phyloP scores from a whole-genome alignment of 768 basidiomycete genomes.

The Lentinula sp. region DNA sequence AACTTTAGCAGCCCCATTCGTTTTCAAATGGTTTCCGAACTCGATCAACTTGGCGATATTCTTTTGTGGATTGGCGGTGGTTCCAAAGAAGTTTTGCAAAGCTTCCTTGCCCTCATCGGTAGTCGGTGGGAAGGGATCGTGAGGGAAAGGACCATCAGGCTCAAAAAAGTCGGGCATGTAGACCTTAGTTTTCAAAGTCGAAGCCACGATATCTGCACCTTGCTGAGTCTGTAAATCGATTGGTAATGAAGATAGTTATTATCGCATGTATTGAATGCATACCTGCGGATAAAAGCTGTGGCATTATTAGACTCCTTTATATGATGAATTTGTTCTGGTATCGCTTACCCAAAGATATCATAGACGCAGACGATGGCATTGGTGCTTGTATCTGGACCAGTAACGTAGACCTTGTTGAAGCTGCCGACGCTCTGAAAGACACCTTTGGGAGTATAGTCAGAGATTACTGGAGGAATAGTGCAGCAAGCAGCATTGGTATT shows the following conservation, averaged over 20 bases:
- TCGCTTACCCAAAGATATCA: slow-evolving; percentile 55
- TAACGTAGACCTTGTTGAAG: slow-evolving; percentile 46
- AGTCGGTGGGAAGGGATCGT: slow-evolving; percentile 46
- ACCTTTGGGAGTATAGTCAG: slow-evolving; percentile 48
- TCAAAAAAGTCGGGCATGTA: slow-evolving; percentile 68
- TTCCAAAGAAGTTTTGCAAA: slow-evolving; percentile 53
- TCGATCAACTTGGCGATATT: slow-evolving; percentile 33
- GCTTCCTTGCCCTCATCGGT: slow-evolving; percentile 44
- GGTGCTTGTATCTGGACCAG: slow-evolving; percentile 40
- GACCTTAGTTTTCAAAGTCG: slow-evolving; percentile 44
- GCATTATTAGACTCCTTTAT: not conserved
- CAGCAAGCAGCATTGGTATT: slow-evolving; percentile 45
- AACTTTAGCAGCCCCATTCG: slow-evolving; percentile 35
- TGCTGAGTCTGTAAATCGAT: slow-evolving; percentile 40
- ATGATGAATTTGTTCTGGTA: not conserved
- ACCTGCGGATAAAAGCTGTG: slow-evolving; percentile 43
- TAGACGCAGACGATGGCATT: slow-evolving; percentile 52
- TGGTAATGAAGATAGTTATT: not conserved
- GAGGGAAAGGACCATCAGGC: slow-evolving; percentile 40
- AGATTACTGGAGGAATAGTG: slow-evolving; percentile 47
- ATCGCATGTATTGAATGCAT: not conserved
- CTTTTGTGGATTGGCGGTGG: slow-evolving; percentile 36
- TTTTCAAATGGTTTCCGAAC: slow-evolving; percentile 36
- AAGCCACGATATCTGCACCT: slow-evolving; percentile 58
- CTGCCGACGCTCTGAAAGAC: slow-evolving; percentile 37